These are phyloP conservation scores for Spathaspora arborariae DNA, from an alignment of 805 yeast species.

Conservation along the genomic window DNA sequence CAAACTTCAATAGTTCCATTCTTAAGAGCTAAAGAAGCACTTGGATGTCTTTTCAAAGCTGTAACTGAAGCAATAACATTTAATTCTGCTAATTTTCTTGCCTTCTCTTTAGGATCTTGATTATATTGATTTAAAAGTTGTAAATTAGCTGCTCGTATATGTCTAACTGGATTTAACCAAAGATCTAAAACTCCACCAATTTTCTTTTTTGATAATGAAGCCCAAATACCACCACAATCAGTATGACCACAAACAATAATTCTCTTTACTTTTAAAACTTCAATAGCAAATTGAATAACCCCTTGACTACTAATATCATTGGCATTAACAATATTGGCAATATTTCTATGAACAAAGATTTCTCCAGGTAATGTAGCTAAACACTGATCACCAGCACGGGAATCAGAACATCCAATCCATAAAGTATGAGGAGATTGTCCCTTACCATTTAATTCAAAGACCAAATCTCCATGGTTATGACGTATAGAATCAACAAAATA, in stretches of 20 bases:
- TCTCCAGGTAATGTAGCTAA: slow-evolving; percentile 86
- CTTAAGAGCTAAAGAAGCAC: slow-evolving; percentile 62
- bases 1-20: slow-evolving; percentile 67
- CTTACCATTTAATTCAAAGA: slow-evolving; percentile 61
- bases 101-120: slow-evolving; percentile 47
- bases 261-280: slow-evolving; percentile 74
- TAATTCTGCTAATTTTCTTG: slow-evolving; percentile 65
- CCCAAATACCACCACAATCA: slow-evolving; percentile 92
- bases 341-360: slow-evolving; percentile 81
- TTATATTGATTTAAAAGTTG: slow-evolving; percentile 45
- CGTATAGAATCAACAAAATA: slow-evolving; percentile 44
- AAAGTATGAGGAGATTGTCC: slow-evolving; percentile 93
- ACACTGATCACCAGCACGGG: slow-evolving; percentile 79
- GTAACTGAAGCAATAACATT: slow-evolving; percentile 73
- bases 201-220: slow-evolving; percentile 61
- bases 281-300: slow-evolving; percentile 84
- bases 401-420: slow-evolving; percentile 94
- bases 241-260: slow-evolving; percentile 91
- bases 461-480: slow-evolving; percentile 45
- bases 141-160: slow-evolving; percentile 59
- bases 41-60: slow-evolving; percentile 60
- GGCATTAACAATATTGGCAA: slow-evolving; percentile 72
- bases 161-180: slow-evolving; percentile 68
- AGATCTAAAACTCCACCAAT: slow-evolving; percentile 69
- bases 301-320: slow-evolving; percentile 73